Evolutionary conservation across 495 filamentous ascomycete genomes (phyloP), one percentile per base, ranked within the genome.

Genomic region (Tuber brumale): DNA sequence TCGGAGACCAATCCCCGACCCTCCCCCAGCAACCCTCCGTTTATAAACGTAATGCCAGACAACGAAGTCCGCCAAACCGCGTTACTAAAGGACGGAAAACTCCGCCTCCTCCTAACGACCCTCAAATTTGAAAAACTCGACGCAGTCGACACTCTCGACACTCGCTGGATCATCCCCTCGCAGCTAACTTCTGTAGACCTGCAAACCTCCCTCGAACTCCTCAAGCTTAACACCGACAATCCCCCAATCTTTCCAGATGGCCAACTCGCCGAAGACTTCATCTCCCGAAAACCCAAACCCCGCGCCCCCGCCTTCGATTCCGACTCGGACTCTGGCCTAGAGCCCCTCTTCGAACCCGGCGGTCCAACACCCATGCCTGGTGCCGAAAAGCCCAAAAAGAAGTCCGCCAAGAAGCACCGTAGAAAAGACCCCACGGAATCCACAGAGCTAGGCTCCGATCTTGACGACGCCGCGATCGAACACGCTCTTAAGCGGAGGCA

Each of bases 51-150:
- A 73, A 90, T 87, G 77, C 87, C 92, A 2, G 89, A 90, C 61
- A 89, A 88, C 66, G 91, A 95, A 66, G 86, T 89, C 43, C 87
- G 89, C 57, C 90, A 90, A 70, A 88, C 86, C 5, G 91, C 93
- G 37, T 89, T 97, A 84, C 96, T 94, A 84, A 94, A 92, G 79
- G 94, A 97, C 80, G 90, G 92, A n/a, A 91, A 93, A 81, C 89
- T 98, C 12, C 91, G 95, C 42, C 90, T 98, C 39, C 89, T 99
- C 10, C 91, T 98, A 89, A 90, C 86, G 0, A 86, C 94, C 5
- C 85, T 91, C 70, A 92, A 93, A 7, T 89, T 95, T 72, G 89
- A 92, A 79, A 72, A 27, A 35, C 45, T 66, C 39, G 77, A 76
- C 3, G 43, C 90, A 69, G 91, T 95, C 74, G 92, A 94, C 71